These are phyloP conservation scores for Chaetomium strumarium DNA, from an alignment of 2,329 filamentous ascomycete genomes.

Conservation along the genomic window DNA sequence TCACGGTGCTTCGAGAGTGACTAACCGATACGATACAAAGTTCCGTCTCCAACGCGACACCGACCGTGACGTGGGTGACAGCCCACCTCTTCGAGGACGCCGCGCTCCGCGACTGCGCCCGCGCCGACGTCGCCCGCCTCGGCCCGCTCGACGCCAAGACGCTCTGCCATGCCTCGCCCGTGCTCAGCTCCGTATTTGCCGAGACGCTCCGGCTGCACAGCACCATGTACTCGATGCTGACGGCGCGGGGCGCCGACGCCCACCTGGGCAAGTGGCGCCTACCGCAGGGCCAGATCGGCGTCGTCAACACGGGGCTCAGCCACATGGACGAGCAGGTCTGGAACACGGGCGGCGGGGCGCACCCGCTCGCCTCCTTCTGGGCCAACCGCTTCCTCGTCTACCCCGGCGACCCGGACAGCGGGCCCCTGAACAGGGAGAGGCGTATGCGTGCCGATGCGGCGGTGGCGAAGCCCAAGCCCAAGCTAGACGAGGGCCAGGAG, in stretches of 20 bases:
- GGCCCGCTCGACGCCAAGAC: too few relatives aligned
- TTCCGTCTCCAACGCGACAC: neutral
- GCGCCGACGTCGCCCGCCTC: too few relatives aligned
- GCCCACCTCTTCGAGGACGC: neutral
- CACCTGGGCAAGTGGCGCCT: neutral
- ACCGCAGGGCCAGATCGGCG: neutral
- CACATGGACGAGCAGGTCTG: slow-evolving; percentile 1
- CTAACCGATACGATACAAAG: too few relatives aligned
- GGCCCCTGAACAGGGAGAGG: slow-evolving; percentile 1
- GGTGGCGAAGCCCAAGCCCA: too few relatives aligned
- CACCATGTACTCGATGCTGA: neutral
- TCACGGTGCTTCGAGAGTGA: too few relatives aligned
- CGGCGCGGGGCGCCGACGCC: neutral
- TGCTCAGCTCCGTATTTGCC: neutral
- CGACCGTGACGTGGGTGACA: neutral
- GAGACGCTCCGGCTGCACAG: slow-evolving; percentile 4
- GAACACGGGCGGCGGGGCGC: neutral
- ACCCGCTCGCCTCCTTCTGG: slow-evolving; percentile 1
- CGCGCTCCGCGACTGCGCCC: too few relatives aligned
- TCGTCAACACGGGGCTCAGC: neutral
- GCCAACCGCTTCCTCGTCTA: slow-evolving; percentile 7
- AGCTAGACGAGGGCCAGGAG: too few relatives aligned
- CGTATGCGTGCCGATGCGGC: too few relatives aligned
- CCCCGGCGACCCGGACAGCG: neutral
- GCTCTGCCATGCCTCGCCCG: neutral